Evolutionary conservation across 495 filamentous ascomycete species (phyloP), one percentile per base, ranked within the genome.

Genomic region (Podospora sp.): DNA sequence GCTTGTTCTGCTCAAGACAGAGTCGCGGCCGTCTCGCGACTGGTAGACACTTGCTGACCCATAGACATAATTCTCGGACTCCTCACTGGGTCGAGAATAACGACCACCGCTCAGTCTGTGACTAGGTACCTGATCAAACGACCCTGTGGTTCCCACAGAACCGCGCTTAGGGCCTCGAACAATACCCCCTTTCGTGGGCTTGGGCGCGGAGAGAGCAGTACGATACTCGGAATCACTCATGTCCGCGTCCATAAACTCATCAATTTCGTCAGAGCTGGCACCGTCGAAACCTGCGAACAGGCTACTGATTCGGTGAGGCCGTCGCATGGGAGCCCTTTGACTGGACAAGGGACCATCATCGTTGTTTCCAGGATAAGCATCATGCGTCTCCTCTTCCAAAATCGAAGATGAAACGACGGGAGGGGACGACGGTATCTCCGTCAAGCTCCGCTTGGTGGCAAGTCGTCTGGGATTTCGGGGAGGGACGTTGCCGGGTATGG

Each of bases 231-330:
- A 83, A 70, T 89, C 87, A 68, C 86, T 90, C 56, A 90, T 81
- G 29, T 90, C 87, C 18, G 76, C 82, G 68, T 90, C 87, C 65
- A 72, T 74, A 68, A 86, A 85, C 49, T 87, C 86, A 33, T 87
- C 84, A n/a, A 60, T 76, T 58, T 87, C 85, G 59, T 88, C 86
- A 1, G 84, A 85, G 66, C 83, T 86, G 58, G 69, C 87, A 7
- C 80, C 79, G 62, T 89, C 84, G 68, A 96, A 94, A 0, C 91
- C 92, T 22, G 91, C 91, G 73, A 95, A 94, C n/a, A 96, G 80
- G 74, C 91, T 94, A 71, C 90, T 93, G 33, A 90, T 89, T 66
- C 91, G 82, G 68, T 89, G 86, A 1, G 91, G 92, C 40, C 91
- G 84, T 65, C 89, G 86, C 62, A 91, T 81, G 21, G 84, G 83